phyloP scores from a whole-genome alignment of 345 rosid genomes.

The Boechera retrofracta region DNA sequence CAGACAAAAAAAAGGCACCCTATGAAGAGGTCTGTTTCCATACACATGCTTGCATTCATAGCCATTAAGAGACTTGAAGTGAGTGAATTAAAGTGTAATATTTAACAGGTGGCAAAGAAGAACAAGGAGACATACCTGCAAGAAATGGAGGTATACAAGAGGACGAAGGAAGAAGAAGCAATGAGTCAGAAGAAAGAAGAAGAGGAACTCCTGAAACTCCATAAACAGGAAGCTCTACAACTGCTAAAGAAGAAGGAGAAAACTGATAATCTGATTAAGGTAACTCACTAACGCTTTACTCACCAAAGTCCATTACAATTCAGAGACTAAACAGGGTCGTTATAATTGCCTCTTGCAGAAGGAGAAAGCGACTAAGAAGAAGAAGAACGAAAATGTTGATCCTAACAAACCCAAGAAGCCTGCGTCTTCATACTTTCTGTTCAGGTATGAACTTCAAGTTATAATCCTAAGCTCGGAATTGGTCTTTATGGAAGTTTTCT shows the following conservation, averaged over 20 bases:
- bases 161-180: constrained; percentile 76
- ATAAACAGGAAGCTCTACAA: constrained; percentile 88
- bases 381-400: constrained; percentile 59
- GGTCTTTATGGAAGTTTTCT: neutral
- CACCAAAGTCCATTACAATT: neutral
- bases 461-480: neutral
- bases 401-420: constrained; percentile 97
- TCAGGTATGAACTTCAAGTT: constrained; percentile 47
- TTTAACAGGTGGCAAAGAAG: constrained; percentile 68
- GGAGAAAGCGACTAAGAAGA: constrained; percentile 74
- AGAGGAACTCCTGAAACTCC: constrained; percentile 84
- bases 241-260: constrained; percentile 93
- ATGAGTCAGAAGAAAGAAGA: constrained; percentile 61
- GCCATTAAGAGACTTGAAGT: neutral
- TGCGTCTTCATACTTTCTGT: constrained; percentile 80
- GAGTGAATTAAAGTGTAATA: neutral
- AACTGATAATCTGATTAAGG: constrained; percentile 87
- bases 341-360: constrained; percentile 53
- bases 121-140: constrained; percentile 75
- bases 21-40: constrained; percentile 61
- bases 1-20: constrained; percentile 63
- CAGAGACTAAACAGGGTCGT: constrained; percentile 10
- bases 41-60: neutral
- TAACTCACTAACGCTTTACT: constrained; percentile 2
- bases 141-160: constrained; percentile 87